phyloP scores from a whole-genome alignment of 1,284 basidiomycete genomes.

The Trichosporon coremiiforme region DNA sequence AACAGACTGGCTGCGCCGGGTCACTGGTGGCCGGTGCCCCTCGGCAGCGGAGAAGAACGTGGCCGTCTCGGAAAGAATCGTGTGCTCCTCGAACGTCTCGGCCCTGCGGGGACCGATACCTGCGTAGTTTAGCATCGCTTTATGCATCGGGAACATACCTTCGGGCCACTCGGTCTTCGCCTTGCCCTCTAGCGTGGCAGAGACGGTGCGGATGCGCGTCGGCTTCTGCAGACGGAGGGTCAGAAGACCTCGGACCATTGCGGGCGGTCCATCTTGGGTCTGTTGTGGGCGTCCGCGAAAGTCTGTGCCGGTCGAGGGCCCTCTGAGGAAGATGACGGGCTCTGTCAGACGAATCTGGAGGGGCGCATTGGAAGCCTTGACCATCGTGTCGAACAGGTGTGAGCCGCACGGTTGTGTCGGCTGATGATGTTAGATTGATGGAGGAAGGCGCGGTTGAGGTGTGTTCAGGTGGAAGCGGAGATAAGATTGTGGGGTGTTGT shows the following conservation, averaged over 20 bases:
- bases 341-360: conserved; percentile 74
- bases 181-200: conserved; percentile 74
- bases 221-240: conserved; percentile 78
- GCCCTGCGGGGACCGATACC: conserved; percentile 77
- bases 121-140: conserved; percentile 40
- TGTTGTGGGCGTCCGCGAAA: conserved; percentile 59
- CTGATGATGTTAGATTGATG: not conserved
- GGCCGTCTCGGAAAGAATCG: conserved; percentile 71
- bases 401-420: conserved; percentile 9
- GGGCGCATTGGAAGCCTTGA: conserved; percentile 73
- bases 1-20: conserved; percentile 70
- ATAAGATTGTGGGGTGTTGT: conserved; percentile 16
- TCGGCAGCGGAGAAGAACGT: conserved; percentile 69
- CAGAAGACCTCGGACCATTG: conserved; percentile 84
- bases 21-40: conserved; percentile 23
- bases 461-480: conserved; percentile 6
- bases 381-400: conserved; percentile 67
- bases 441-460: too few species aligned
- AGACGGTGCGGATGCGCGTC: conserved; percentile 82
- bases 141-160: conserved; percentile 61
- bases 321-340: conserved; percentile 75
- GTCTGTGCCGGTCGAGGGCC: conserved; percentile 54
- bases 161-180: conserved; percentile 75
- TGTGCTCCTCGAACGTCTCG: conserved; percentile 79
- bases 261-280: conserved; percentile 64